Conservation (phyloP, 1,139 yeast species). For the Geotrichum fermentans region DNA sequence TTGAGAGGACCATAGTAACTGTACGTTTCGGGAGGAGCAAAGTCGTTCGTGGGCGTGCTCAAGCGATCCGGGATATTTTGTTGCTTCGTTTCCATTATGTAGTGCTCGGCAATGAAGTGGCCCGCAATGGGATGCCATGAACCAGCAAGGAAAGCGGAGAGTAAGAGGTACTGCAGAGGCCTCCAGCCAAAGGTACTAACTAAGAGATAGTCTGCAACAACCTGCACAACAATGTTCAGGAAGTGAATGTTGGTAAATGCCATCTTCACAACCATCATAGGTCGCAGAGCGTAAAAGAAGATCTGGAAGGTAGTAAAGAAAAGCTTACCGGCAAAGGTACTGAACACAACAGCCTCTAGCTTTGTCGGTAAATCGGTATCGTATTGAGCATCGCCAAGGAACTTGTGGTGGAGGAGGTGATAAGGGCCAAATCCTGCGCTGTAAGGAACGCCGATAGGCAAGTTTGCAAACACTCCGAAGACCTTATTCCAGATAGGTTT, state of each 20-base stretch:
- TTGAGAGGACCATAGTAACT: constrained; percentile 83
- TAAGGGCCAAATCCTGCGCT: constrained; percentile 89
- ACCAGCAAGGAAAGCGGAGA: constrained; percentile 83
- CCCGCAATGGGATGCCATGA: constrained; percentile 93
- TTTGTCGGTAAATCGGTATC: constrained; percentile 87
- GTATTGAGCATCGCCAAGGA: constrained; percentile 75
- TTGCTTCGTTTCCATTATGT: constrained; percentile 47
- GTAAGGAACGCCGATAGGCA: constrained; percentile 87
- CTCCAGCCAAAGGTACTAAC: constrained; percentile 60
- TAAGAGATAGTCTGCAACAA: constrained; percentile 53
- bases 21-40: constrained; percentile 67
- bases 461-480: constrained; percentile 69
- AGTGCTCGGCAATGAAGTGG: constrained; percentile 91
- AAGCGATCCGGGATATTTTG: constrained; percentile 22
- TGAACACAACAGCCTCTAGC: constrained; percentile 67
- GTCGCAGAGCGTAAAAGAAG: constrained; percentile 82
- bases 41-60: constrained; percentile 12
- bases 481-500: constrained; percentile 71
- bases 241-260: constrained; percentile 71
- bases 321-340: constrained; percentile 78
- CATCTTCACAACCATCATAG: constrained; percentile 76
- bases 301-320: constrained; percentile 88
- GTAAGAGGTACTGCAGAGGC: constrained; percentile 59
- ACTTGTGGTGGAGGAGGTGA: constrained; percentile 87
- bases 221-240: constrained; percentile 59